Percentiles rank a stretch among this genome's conserved stretches.
Conservation (phyloP, 495 filamentous ascomycete species). For the Penicillium argentinense region DNA sequence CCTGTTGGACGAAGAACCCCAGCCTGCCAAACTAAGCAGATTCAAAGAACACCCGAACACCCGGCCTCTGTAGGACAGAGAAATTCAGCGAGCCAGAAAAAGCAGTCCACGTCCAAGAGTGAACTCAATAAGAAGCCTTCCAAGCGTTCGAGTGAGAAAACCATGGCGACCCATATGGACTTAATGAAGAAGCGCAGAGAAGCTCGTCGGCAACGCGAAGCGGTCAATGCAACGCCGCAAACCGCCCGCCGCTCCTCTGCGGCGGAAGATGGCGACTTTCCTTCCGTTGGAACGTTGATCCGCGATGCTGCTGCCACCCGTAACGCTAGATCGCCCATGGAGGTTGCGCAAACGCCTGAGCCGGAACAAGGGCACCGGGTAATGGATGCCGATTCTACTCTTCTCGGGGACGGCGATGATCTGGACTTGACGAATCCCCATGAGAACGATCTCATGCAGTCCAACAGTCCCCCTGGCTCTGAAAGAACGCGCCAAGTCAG, state of each 20-base stretch:
- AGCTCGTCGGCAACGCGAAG: conserved; percentile 17
- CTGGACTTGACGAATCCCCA: conserved; percentile 3
- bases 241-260: background rate
- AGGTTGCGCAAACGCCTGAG: background rate
- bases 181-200: background rate
- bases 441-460: conserved; percentile 4
- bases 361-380: background rate
- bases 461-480: conserved; percentile 21
- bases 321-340: background rate
- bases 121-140: no score
- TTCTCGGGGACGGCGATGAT: conserved; percentile 11
- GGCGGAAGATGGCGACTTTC: background rate
- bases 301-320: background rate
- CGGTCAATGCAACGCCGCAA: background rate
- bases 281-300: background rate
- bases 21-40: no score
- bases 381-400: conserved; percentile 11
- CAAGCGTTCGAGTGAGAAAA: no score
- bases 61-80: background rate
- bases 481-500: conserved; percentile 21
- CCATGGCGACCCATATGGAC: background rate
- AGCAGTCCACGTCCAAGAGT: background rate
- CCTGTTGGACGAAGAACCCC: no score
- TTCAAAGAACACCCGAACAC: no score
- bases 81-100: background rate